These are phyloP conservation scores for Nitzschia sp. DNA, from an alignment of 108 stramenopile genomes.

Conservation along the genomic window DNA sequence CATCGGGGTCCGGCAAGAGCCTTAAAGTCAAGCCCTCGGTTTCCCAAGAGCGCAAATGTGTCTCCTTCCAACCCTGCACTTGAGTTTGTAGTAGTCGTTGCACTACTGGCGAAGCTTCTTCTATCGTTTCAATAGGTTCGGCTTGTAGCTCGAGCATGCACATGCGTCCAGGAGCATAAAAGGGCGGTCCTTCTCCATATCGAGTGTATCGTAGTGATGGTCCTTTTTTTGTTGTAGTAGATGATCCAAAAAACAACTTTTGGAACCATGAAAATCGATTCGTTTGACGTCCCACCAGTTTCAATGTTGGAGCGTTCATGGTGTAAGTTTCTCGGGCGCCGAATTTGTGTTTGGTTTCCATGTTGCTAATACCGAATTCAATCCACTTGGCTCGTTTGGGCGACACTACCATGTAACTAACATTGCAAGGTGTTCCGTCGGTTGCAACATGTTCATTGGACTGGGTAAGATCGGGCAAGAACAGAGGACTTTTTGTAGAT, in stretches of 20 bases:
- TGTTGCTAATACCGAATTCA: constrained; percentile 56
- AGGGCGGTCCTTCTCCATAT: constrained; percentile 86
- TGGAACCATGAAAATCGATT: background rate
- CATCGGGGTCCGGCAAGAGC: background rate
- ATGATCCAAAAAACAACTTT: background rate
- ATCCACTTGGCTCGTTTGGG: constrained; percentile 58
- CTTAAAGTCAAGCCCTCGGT: too few species aligned
- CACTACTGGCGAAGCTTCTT: constrained; percentile 10
- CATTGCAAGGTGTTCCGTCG: background rate
- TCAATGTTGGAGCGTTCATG: constrained; percentile 34
- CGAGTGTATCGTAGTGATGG: constrained; percentile 55
- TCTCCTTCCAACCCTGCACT: constrained; percentile 12
- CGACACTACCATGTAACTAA: constrained; percentile 33
- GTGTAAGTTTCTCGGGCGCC: constrained; percentile 78
- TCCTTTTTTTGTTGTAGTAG: background rate
- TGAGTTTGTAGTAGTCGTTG: constrained; percentile 8
- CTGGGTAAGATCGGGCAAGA: constrained; percentile 35
- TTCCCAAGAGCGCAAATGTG: background rate
- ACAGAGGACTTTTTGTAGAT: constrained; percentile 26
- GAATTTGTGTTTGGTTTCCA: constrained; percentile 52
- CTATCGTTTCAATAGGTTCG: constrained; percentile 19
- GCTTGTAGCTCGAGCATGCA: constrained; percentile 75
- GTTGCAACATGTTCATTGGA: background rate
- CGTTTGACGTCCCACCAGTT: background rate
- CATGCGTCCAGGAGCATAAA: constrained; percentile 76